Base-by-base conservation (phyloP, 768 basidiomycete genomes). In the Podaxis carcinomalis region DNA sequence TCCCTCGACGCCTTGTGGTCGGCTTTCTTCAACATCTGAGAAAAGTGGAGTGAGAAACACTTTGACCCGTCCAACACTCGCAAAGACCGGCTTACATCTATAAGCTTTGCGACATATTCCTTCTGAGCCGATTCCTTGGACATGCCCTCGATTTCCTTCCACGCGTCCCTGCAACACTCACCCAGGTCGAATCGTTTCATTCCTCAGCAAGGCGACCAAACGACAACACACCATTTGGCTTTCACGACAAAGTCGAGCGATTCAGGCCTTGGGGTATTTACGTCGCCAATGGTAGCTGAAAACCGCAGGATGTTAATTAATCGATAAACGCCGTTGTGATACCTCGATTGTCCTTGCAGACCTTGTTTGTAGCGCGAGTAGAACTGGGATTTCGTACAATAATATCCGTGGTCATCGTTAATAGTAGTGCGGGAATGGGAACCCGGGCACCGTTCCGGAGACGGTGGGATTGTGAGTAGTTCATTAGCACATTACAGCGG, bases 311-410 rank as follows among this genome's bases (percentile, higher is more conserved):
- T 13, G 39, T 36, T 25, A 5, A 11, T 32, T 9, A 28, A 5
- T 28, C 27, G 27, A 28, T 28, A 1, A 28, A 1, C 27, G 7
- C 32, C 9, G 7, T 1, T 9, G 32, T 9, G 32, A 32, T 32
- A 32, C 28, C 28, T 28, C 28, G 6, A 28, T 32, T 9, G 21
- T 16, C 27, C 51, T 4, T 14, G 57, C 72, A 46, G 57, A 89
- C 93, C 93, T 81, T 96, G 95, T 83, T 98, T 99, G 84, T 80
- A 98, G 74, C 88, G 85, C 66, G 81, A 82, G 80, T 98, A 98
- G 81, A 97, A 97, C 95, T 98, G 62, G 62, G 47, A 2, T 28
- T 28, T 14, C 56, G 46, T 35, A 56, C 40, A 42, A 32, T 32
- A 32, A 4, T 10, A 39, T 42, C 23, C 54, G 32, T 16, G 39